Base-by-base conservation (phyloP, 1,139 yeast genomes). In the Spencermartinsiella ligniputridi region DNA sequence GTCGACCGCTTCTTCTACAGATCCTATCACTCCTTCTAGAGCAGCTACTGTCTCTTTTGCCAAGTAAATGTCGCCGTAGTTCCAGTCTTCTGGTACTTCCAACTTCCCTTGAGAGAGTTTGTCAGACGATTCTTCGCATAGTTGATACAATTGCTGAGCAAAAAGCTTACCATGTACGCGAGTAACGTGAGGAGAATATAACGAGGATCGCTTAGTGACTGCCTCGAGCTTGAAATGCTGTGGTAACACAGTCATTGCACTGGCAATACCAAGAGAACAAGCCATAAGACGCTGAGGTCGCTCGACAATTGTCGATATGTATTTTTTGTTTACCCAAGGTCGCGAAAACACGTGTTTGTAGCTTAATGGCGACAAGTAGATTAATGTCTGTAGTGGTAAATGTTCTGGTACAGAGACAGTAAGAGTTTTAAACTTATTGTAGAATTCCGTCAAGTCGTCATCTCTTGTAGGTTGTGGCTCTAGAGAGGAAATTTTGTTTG, bases 31-130 rank as follows among this genome's bases (percentile, higher is more conserved):
- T 2, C 95, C 95, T 54, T 83, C 84, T 12, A 87, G 66, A 0
- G 96, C 95, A 38, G 75, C 76, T 9, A 83, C 64, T 0, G 96
- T 83, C 37, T 73, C 76, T 6, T 83, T 79, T 3, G 81, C 77
- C 48, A 87, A 63, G 58, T 87, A 87, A 35, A 87, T 84, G 59
- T 87, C 96, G 6, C 95, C 95, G 2, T 84, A 75, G 50, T 86
- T 85, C 95, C 95, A 87, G 45, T 76, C 79, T 16, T 75, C 79
- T 0, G 95, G 95, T 1, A 87, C 90, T 61, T 87, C 96, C 11
- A 85, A 55, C 54, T 79, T 68, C 22, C 78, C 76, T 2, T 69
- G 64, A n/a, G 64, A 65, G 41, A 85, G 68, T 58, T 81, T 81
- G 1, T 64, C 74, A 41, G 74, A 76, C 22, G 87, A 78, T 32